phyloP scores from a whole-genome alignment of 1,284 basidiomycete genomes.

The Neonothopanus nambi region DNA sequence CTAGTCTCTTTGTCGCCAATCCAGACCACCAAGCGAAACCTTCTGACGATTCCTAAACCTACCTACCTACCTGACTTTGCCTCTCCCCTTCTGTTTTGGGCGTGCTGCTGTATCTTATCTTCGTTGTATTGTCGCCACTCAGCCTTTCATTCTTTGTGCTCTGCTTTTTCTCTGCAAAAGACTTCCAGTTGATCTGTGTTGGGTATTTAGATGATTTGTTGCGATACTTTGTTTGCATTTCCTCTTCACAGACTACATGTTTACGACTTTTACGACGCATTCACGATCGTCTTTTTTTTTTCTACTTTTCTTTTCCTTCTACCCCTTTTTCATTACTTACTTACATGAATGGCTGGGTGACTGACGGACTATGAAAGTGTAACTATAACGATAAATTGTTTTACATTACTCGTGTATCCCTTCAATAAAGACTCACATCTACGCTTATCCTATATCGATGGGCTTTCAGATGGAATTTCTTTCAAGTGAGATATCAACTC shows the following conservation, averaged over 20 bases:
- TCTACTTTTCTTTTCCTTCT: neutral
- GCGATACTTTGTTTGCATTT: neutral
- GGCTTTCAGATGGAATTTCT: too few relatives aligned
- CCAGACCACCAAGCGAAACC: slow-evolving; percentile 42
- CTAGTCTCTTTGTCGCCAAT: slow-evolving; percentile 62
- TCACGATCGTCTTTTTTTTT: slow-evolving; percentile 11
- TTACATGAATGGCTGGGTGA: too few relatives aligned
- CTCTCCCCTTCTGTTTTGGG: slow-evolving; percentile 1
- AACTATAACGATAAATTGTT: too few relatives aligned
- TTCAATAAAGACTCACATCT: too few relatives aligned
- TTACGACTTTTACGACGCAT: slow-evolving; percentile 10
- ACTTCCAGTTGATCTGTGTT: neutral
- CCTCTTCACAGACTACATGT: neutral
- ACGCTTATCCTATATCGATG: too few relatives aligned
- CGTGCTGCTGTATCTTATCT: slow-evolving; percentile 6
- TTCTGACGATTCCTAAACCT: slow-evolving; percentile 30
- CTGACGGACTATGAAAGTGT: too few relatives aligned
- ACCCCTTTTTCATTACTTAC: too few relatives aligned
- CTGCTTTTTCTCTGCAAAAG: neutral
- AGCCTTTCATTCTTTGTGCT: neutral
- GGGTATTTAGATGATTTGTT: neutral
- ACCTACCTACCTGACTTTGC: slow-evolving; percentile 2
- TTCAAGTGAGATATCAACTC: too few relatives aligned
- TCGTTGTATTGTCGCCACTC: neutral
- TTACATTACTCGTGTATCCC: too few relatives aligned